phyloP scores from a whole-genome alignment of 257 asterid species.

The Thymus mandschuricus region DNA sequence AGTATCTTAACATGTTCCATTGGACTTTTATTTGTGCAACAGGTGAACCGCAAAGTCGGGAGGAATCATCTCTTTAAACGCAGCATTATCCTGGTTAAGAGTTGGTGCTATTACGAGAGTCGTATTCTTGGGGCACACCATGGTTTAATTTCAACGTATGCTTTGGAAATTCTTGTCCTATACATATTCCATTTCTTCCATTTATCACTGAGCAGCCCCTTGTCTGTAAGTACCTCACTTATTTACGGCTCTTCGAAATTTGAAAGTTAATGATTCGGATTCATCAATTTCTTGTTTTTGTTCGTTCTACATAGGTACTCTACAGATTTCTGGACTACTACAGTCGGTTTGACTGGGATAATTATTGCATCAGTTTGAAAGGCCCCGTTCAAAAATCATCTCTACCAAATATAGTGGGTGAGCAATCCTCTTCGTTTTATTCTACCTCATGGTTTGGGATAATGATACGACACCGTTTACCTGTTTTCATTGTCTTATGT shows the following conservation, averaged over 20 bases:
- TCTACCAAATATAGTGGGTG: slow-evolving; percentile 69
- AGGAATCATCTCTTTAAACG: slow-evolving; percentile 80
- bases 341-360: slow-evolving; percentile 87
- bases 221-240: slow-evolving; percentile 52
- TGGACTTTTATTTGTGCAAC: slow-evolving; percentile 29
- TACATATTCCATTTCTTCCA: slow-evolving; percentile 56
- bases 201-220: slow-evolving; percentile 47
- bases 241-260: slow-evolving; percentile 9
- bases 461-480: neutral
- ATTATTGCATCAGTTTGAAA: slow-evolving; percentile 68
- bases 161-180: slow-evolving; percentile 52
- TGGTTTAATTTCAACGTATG: slow-evolving; percentile 70
- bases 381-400: slow-evolving; percentile 71
- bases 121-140: slow-evolving; percentile 91
- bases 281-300: slow-evolving; percentile 27
- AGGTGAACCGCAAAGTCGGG: slow-evolving; percentile 83
- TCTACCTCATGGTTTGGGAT: neutral
- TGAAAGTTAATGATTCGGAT: slow-evolving; percentile 7
- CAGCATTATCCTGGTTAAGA: slow-evolving; percentile 73
- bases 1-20: slow-evolving; percentile 1
- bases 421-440: slow-evolving; percentile 34
- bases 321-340: slow-evolving; percentile 75
- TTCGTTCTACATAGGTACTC: slow-evolving; percentile 54
- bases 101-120: slow-evolving; percentile 92
- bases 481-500: slow-evolving; percentile 13